Base-by-base conservation (phyloP, 306 rosid genomes). In the Dryas drummondii region DNA sequence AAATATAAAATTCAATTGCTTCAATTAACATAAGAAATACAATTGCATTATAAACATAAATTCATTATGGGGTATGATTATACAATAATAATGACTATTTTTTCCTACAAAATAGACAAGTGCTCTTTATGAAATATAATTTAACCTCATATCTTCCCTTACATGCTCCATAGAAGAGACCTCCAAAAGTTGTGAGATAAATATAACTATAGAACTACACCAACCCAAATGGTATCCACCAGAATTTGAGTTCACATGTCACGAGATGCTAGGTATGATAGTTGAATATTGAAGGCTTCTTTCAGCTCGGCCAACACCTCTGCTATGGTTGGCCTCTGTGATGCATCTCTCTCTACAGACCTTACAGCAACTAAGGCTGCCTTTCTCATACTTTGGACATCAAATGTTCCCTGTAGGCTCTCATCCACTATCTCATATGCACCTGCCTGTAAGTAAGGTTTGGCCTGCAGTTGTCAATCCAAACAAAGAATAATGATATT, bases 391-490 rank as follows among this genome's bases (percentile, higher is more conserved):
- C 98, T 93, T 50, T 83, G 83, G 9, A 75, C 77, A 78, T 90
- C 94, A 76, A 84, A 94, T 17, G 65, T 84, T 77, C 85, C 93
- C 60, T 74, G 75, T 60, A 94, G 68, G 77, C 84, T 87, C 17
- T 87, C 93, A 75, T 94, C 98, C 72, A 91, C 97, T 22, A 91
- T 86, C 83, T 94, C 94, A 53, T 72, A 90, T 58, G 91, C 96
- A 47, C 91, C 94, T n/a, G 97, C 98, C 74, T 94, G 98, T 57
- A 94, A 87, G 85, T 91, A 87, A 0, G 98, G 98, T 77, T 89
- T 94, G 71, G 98, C 98, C 98, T 94, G 89, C 84, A 80, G 8
- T 74, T 60, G 56, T 8, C 37, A 50, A 49, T 4, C 19, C 15
- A 45, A 55, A 54, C 27, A 64, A n/a, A 15, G 4, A 19, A n/a